Base-by-base conservation (phyloP, 2,329 filamentous ascomycete species). In the Penicillium sp. region DNA sequence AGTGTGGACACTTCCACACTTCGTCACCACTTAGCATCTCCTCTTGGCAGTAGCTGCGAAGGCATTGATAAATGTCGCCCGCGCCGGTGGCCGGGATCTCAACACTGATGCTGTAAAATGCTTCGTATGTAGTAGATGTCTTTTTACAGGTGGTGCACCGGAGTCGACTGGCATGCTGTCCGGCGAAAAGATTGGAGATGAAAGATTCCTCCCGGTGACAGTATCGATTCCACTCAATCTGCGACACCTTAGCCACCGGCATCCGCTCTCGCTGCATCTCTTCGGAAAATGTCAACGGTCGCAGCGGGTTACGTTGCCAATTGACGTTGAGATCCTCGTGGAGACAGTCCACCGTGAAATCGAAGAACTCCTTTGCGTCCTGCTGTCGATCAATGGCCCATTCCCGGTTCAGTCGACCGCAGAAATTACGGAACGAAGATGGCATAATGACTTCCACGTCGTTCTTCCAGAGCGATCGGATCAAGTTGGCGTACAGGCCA, bases 321-420 rank as follows among this genome's bases (percentile, higher is more conserved):
- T 80, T 78, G 6, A 78, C 71, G 66, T 95, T 95, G 4, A 95
- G 84, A 69, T 98, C 93, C 64, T 93, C 88, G 59, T 92, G 86
- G 10, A 97, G 76, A 57, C 87, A 84, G 46, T 88, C 84, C 32
- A 95, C 78, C 24, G 96, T 69, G 64, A 95, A 95, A 40, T 84
- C 83, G 57, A 92, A 84, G 59, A 95, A 95, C 62, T 97, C 93
- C 57, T 91, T 87, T 1, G 90, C 87, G 64, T 98, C 93, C 70
- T 97, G 93, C 66, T 97, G 92, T 43, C 82, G 75, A 23, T 78
- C 77, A 35, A 88, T 85, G 12, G 85, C 88, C 74, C 90, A 93
- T 57, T 81, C 78, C 6, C 80, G 76, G 50, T 81, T 81, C 55
- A 84, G 71, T 15, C 81, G 77, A 4, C 80, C 81, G 59, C 86